A percentile compares a stretch with the other conserved stretches of the same genome.
phyloP scores from a whole-genome alignment of 192 early-diverging fungal species.

The Coemansia sp. region DNA sequence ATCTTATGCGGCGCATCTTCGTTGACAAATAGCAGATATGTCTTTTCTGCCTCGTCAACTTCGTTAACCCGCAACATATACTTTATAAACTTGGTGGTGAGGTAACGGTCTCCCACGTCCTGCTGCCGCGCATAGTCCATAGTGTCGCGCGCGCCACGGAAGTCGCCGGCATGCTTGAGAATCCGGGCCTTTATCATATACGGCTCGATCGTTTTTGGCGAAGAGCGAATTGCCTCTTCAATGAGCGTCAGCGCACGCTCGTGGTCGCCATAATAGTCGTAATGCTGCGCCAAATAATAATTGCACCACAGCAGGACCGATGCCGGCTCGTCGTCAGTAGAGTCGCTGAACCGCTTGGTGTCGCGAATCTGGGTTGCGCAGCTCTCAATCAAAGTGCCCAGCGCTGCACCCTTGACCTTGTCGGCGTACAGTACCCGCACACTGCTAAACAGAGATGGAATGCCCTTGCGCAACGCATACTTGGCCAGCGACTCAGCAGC shows the following conservation, averaged over 20 bases:
- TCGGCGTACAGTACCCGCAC: conserved; percentile 71
- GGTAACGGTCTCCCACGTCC: conserved; percentile 91
- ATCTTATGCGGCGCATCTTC: conserved; percentile 65
- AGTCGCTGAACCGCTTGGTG: conserved; percentile 52
- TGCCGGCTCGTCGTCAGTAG: conserved; percentile 65
- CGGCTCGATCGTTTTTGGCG: conserved; percentile 90
- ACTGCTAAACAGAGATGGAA: conserved; percentile 88
- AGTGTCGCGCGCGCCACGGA: conserved; percentile 64
- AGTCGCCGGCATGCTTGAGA: conserved; percentile 87
- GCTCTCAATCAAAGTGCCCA: conserved; percentile 68
- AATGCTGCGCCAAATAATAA: conserved; percentile 89
- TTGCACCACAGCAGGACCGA: conserved; percentile 84
- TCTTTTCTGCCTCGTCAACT: conserved; percentile 82
- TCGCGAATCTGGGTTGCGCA: conserved; percentile 57
- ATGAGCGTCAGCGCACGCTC: conserved; percentile 74
- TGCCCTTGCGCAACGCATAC: conserved; percentile 81
- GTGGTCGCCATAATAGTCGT: conserved; percentile 71
- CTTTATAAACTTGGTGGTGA: conserved; percentile 92
- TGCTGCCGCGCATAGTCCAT: conserved; percentile 86
- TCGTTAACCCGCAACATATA: conserved; percentile 87
- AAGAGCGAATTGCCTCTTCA: conserved; percentile 77
- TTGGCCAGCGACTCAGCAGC: conserved; percentile 69
- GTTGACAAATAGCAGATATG: conserved; percentile 72
- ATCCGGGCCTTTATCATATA: conserved; percentile 93
- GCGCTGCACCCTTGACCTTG: conserved; percentile 63